These are phyloP conservation scores for Nothomitra cinnamomea DNA, from an alignment of 2,329 filamentous ascomycete genomes.

Conservation along the genomic window DNA sequence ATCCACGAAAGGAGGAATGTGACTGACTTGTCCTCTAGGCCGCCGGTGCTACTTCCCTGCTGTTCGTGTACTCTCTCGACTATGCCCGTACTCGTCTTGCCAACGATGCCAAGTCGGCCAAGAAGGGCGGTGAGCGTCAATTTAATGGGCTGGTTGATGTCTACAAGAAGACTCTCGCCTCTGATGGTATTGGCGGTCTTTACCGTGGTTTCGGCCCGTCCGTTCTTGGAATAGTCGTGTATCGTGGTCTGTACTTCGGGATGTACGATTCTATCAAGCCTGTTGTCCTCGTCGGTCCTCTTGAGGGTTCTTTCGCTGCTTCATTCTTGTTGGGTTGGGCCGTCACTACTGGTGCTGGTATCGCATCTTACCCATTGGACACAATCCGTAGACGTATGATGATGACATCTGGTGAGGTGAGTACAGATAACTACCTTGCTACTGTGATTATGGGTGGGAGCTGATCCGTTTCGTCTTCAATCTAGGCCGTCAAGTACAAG, in stretches of 20 bases:
- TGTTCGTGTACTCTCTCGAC: constrained; percentile 99
- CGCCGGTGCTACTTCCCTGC: constrained; percentile 97
- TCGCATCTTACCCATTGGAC: constrained; percentile 99
- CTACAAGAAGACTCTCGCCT: constrained; percentile 99
- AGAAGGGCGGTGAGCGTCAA: constrained; percentile 93
- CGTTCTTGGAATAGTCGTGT: constrained; percentile 97
- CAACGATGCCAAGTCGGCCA: constrained; percentile 99
- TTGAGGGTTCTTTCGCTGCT: constrained; percentile 98
- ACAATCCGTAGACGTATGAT: constrained; percentile 99
- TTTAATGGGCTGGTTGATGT: constrained; percentile 99
- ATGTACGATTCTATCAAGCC: constrained; percentile 99
- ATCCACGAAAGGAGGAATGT: neutral
- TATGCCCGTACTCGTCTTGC: constrained; percentile 99
- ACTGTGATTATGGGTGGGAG: neutral
- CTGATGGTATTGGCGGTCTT: constrained; percentile 97
- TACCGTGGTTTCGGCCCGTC: constrained; percentile 99
- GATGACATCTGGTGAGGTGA: constrained; percentile 77
- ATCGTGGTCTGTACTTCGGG: constrained; percentile 99
- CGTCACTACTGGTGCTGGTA: constrained; percentile 99
- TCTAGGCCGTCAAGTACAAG: constrained; percentile 98
- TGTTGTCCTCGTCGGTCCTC: constrained; percentile 75
- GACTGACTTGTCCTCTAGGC: constrained; percentile 33
- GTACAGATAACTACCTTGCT: constrained; percentile 15
- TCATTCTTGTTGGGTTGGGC: constrained; percentile 97
- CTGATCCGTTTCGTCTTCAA: constrained; percentile 29